phyloP scores from a whole-genome alignment of 2,329 filamentous ascomycete species.

The Daldinia eschscholtzii region DNA sequence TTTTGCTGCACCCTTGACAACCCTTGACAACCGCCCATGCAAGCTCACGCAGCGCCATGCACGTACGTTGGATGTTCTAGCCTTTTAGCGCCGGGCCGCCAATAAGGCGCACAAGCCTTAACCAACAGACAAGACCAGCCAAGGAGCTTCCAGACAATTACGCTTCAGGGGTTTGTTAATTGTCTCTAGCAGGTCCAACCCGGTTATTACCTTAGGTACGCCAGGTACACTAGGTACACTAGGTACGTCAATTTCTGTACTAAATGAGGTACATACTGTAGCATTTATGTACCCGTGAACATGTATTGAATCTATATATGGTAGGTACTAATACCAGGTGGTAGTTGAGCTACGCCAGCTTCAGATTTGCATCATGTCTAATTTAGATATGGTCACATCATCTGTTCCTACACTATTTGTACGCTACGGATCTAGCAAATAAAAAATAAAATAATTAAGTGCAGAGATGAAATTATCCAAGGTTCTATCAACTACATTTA shows the following conservation, averaged over 20 bases:
- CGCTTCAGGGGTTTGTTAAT: conserved; percentile 26
- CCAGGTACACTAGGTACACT: not conserved
- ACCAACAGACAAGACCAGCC: conserved; percentile 15
- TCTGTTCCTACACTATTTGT: conserved; percentile 28
- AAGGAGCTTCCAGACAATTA: conserved; percentile 22
- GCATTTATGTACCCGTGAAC: not conserved
- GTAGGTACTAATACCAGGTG: conserved; percentile 1
- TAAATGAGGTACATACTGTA: not conserved
- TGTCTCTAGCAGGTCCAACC: not conserved
- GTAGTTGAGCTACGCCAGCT: conserved; percentile 12
- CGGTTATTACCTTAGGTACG: not conserved
- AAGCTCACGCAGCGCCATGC: conserved; percentile 16
- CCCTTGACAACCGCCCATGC: conserved; percentile 38
- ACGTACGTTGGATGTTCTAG: conserved; percentile 22
- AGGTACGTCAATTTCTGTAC: not conserved
- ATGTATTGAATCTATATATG: not conserved
- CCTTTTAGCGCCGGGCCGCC: conserved; percentile 36
- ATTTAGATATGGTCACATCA: conserved; percentile 32
- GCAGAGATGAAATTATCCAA: not conserved
- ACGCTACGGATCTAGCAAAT: not conserved
- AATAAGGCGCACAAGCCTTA: conserved; percentile 40
- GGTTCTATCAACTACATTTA: not conserved
- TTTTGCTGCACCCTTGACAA: conserved; percentile 21
- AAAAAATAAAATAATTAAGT: not conserved
- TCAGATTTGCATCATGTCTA: conserved; percentile 28